Evolutionary conservation across 352 stramenopile genomes (phyloP).

Genomic region (Globisporangium emineosum): DNA sequence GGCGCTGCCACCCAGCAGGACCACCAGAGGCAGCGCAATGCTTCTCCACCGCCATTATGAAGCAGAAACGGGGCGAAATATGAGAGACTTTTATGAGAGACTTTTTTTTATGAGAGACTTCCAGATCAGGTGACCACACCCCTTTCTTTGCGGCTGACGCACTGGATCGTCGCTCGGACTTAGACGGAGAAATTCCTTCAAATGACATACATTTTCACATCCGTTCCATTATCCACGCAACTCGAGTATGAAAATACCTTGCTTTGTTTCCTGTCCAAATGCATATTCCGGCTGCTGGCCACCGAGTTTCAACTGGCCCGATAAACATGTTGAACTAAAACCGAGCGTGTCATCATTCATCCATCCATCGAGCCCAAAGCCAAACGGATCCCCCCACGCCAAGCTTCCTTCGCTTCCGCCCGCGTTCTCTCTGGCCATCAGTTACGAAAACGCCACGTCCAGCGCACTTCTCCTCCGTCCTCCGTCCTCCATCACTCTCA

Average conservation of each 20-base stretch:
- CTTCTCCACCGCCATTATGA: not conserved
- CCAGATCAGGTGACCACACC: not conserved
- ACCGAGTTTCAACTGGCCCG: not conserved
- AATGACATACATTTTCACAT: not conserved
- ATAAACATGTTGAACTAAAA: constrained; percentile 12
- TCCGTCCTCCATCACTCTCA: not conserved
- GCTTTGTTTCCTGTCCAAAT: not conserved
- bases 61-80: constrained; percentile 5
- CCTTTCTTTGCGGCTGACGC: constrained; percentile 3
- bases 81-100: constrained; percentile 12
- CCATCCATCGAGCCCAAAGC: not conserved
- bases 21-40: not conserved
- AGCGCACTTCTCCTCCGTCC: not conserved
- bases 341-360: constrained; percentile 8
- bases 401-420: too few relatives aligned
- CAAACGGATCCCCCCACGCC: not conserved
- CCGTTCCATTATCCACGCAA: not conserved
- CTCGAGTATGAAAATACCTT: not conserved
- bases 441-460: constrained; percentile 10
- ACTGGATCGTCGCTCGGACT: not conserved
- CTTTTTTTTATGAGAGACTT: constrained; percentile 11
- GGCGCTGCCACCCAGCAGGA: not conserved
- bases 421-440: not conserved
- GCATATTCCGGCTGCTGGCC: not conserved
- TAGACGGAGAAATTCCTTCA: not conserved